Conservation (phyloP, 305 asterid genomes). For the Rubia balearica region DNA sequence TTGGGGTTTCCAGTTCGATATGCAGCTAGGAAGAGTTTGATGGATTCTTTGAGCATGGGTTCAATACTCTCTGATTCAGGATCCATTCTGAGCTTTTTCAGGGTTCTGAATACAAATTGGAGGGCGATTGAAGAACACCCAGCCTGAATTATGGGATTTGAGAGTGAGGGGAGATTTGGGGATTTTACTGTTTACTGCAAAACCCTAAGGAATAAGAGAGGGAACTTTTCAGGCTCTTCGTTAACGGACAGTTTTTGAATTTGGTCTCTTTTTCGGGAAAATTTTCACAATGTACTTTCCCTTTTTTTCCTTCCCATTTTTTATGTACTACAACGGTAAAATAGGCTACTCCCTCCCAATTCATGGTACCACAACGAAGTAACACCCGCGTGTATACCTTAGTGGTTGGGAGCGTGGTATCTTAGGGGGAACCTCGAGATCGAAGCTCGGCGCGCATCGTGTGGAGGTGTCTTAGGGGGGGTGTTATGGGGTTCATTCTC, state of each 20-base stretch:
- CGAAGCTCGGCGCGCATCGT: no score
- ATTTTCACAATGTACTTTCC: neutral
- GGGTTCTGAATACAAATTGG: slow-evolving; percentile 4
- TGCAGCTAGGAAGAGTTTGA: slow-evolving; percentile 48
- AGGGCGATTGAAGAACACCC: neutral
- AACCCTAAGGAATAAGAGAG: slow-evolving; percentile 32
- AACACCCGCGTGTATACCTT: no score
- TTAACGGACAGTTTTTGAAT: slow-evolving; percentile 5
- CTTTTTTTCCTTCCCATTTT: neutral
- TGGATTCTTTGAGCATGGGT: slow-evolving; percentile 56
- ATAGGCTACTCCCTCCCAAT: no score
- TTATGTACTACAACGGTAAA: neutral
- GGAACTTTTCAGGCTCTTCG: neutral
- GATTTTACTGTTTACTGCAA: slow-evolving; percentile 14
- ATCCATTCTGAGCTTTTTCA: slow-evolving; percentile 24
- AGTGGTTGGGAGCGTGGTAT: no score
- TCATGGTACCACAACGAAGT: no score
- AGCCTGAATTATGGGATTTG: slow-evolving; percentile 6
- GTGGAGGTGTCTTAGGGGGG: no score
- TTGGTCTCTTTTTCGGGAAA: neutral
- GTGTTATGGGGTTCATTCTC: no score
- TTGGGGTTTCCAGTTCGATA: slow-evolving; percentile 48
- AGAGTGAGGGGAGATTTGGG: slow-evolving; percentile 7
- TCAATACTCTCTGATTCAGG: slow-evolving; percentile 30
- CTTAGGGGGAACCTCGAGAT: no score